Evolutionary conservation across 2,329 filamentous ascomycete genomes (phyloP).

Genomic region (Fusarium anguioides): DNA sequence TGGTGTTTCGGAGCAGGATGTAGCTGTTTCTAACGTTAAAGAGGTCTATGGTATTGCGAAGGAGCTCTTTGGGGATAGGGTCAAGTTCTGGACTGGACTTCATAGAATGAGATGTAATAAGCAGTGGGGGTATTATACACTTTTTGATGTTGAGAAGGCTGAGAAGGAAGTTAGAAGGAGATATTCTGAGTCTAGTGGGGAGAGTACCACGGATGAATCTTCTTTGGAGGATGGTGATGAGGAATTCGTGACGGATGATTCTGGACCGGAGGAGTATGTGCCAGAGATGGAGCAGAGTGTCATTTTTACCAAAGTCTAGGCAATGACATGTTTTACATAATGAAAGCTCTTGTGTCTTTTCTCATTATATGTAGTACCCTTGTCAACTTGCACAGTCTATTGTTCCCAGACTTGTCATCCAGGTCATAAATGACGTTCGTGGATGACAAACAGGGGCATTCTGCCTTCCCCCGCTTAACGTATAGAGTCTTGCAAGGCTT

Average conservation of each 20-base stretch:
- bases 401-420: too few relatives aligned
- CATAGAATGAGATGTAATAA: neutral
- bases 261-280: neutral
- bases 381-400: too few relatives aligned
- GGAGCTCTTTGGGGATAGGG: neutral
- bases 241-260: too few relatives aligned
- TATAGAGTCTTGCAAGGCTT: too few relatives aligned
- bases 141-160: neutral
- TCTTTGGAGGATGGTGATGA: too few relatives aligned
- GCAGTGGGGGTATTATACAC: slow-evolving; percentile 1
- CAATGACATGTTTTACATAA: neutral
- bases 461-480: too few relatives aligned
- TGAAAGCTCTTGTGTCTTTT: neutral
- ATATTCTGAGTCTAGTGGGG: neutral
- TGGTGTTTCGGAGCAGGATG: fast-evolving
- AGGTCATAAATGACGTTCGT: too few relatives aligned
- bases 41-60: neutral
- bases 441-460: too few relatives aligned
- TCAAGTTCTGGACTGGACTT: neutral
- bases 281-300: neutral
- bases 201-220: too few relatives aligned
- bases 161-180: neutral
- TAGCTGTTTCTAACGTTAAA: neutral
- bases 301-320: neutral
- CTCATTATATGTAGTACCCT: neutral